These are phyloP conservation scores for Cercospora sp. DNA, from an alignment of 2,329 filamentous ascomycete genomes.

Conservation along the genomic window DNA sequence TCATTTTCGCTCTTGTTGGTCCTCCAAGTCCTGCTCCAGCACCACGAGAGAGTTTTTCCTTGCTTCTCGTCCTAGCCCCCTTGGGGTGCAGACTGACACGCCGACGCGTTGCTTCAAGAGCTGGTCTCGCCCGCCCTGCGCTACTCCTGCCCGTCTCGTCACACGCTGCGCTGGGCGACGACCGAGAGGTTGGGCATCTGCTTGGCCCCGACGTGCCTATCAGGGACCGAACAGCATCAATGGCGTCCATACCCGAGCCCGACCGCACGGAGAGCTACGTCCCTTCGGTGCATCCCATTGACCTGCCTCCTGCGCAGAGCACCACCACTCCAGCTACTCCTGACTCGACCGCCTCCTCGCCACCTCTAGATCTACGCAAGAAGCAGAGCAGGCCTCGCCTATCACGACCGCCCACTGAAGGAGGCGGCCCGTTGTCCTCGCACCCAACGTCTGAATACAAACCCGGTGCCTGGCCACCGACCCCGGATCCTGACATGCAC, in stretches of 20 bases:
- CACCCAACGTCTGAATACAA: constrained; percentile 36
- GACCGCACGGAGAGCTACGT: constrained; percentile 2
- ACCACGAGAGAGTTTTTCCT: not conserved
- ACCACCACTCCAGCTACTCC: constrained; percentile 33
- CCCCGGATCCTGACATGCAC: constrained; percentile 29
- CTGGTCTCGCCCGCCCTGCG: not conserved
- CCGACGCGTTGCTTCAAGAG: not conserved
- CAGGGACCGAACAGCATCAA: not conserved
- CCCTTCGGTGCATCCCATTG: constrained; percentile 13
- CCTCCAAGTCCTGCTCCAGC: not conserved
- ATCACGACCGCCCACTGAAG: constrained; percentile 34
- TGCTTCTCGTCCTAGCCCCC: not conserved
- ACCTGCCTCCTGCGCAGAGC: constrained; percentile 27
- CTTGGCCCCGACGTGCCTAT: not conserved
- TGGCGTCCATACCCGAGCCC: constrained; percentile 23
- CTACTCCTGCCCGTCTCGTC: not conserved
- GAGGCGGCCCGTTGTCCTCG: constrained; percentile 39
- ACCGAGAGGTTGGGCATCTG: constrained; percentile 3
- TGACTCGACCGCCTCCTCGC: constrained; percentile 30
- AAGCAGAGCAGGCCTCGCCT: constrained; percentile 11
- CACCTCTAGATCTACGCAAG: constrained; percentile 13
- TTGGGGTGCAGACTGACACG: not conserved
- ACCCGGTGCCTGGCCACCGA: constrained; percentile 29
- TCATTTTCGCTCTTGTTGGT: not conserved
- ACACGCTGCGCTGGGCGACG: not conserved